Percentiles rank a stretch among this genome's conserved stretches.
phyloP scores from a whole-genome alignment of 2,329 filamentous ascomycete genomes.

The Hymenoscyphus albidus region DNA sequence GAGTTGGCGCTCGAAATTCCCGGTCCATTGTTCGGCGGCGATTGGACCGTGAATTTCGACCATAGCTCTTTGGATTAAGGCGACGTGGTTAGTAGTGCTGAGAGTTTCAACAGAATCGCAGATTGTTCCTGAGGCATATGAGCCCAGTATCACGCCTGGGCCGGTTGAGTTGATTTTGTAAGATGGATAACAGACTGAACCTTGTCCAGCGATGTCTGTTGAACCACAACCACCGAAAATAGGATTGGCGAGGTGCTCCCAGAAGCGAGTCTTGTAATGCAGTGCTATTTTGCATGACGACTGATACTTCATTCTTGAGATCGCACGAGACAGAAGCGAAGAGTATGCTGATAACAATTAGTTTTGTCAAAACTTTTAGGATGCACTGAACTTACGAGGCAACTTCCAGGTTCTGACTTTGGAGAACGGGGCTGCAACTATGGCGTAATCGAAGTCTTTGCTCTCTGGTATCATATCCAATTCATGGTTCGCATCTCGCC shows the following conservation, averaged over 20 bases:
- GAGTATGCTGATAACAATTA: slow-evolving; percentile 31
- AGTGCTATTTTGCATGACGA: slow-evolving; percentile 58
- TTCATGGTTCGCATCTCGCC: slow-evolving; percentile 41
- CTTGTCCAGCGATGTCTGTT: slow-evolving; percentile 58
- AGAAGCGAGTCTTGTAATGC: slow-evolving; percentile 63
- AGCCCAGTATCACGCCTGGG: slow-evolving; percentile 58
- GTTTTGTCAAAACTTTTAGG: background rate
- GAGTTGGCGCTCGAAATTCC: slow-evolving; percentile 60
- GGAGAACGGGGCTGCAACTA: slow-evolving; percentile 33
- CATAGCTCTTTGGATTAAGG: slow-evolving; percentile 61
- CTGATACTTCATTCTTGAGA: slow-evolving; percentile 44
- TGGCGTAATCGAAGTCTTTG: slow-evolving; percentile 27
- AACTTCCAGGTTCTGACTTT: slow-evolving; percentile 23
- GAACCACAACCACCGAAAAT: slow-evolving; percentile 46
- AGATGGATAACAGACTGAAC: slow-evolving; percentile 61
- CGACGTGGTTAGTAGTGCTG: slow-evolving; percentile 57
- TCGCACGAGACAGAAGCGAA: slow-evolving; percentile 44
- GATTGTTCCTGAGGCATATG: slow-evolving; percentile 49
- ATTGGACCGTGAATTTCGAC: slow-evolving; percentile 61
- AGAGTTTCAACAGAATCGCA: slow-evolving; percentile 43
- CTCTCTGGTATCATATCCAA: slow-evolving; percentile 13
- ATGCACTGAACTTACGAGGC: background rate
- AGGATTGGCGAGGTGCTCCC: slow-evolving; percentile 39
- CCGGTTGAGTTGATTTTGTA: slow-evolving; percentile 63
- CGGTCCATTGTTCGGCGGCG: slow-evolving; percentile 59